Conservation (phyloP, 345 rosid species). For the Melaleuca quinquenervia region DNA sequence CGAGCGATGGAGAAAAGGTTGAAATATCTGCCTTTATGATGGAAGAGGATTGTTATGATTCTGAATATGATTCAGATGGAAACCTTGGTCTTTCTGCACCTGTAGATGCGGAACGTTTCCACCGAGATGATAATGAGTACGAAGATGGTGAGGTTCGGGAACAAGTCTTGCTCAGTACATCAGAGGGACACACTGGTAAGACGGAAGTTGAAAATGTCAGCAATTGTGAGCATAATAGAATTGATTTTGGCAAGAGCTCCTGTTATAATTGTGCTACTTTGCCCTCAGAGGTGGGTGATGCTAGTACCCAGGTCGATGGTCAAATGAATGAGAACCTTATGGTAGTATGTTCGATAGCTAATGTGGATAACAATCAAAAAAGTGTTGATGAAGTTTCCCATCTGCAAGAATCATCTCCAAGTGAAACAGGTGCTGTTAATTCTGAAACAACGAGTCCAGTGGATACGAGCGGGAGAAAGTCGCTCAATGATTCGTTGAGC, state of each 20-base stretch:
- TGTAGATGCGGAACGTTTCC: slow-evolving; percentile 26
- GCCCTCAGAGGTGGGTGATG: slow-evolving; percentile 14
- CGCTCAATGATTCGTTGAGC: slow-evolving; percentile 7
- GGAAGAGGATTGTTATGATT: slow-evolving; percentile 27
- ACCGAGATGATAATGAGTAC: slow-evolving; percentile 25
- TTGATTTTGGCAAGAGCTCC: slow-evolving; percentile 7
- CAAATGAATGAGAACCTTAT: slow-evolving; percentile 9
- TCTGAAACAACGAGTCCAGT: slow-evolving; percentile 6
- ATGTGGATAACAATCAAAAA: slow-evolving; percentile 5
- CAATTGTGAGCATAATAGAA: slow-evolving; percentile 4
- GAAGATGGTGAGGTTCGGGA: slow-evolving; percentile 67
- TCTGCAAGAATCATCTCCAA: slow-evolving; percentile 15
- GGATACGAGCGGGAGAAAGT: slow-evolving; percentile 7
- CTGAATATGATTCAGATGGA: slow-evolving; percentile 43
- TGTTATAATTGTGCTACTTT: slow-evolving; percentile 10
- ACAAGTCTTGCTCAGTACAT: slow-evolving; percentile 5
- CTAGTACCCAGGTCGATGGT: slow-evolving; percentile 11
- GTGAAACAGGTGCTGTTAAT: slow-evolving; percentile 11
- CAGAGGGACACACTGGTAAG: slow-evolving; percentile 14
- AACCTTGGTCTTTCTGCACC: slow-evolving; percentile 17
- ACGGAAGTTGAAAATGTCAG: slow-evolving; percentile 1
- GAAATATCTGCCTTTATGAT: slow-evolving; percentile 30
- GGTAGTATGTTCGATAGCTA: slow-evolving; percentile 6
- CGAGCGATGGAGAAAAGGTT: slow-evolving; percentile 47
- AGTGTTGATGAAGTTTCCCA: slow-evolving; percentile 7